A percentile compares a stretch with the other conserved stretches of the same genome.
phyloP scores from a whole-genome alignment of 1,284 basidiomycete species.

The Tylopilus sp. region DNA sequence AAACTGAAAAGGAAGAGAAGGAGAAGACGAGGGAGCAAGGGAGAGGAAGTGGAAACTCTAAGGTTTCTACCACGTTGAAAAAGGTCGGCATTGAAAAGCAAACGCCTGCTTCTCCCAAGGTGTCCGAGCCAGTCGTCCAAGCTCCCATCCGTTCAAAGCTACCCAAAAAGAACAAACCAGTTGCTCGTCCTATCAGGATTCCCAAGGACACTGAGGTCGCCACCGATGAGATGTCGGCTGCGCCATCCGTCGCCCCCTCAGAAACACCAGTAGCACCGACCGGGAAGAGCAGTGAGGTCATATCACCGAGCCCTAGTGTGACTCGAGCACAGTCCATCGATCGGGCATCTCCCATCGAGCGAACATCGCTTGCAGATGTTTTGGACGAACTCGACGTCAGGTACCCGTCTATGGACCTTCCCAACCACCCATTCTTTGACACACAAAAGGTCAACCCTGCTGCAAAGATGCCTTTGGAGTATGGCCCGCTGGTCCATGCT shows the following conservation, averaged over 20 bases:
- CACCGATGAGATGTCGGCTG: constrained; percentile 41
- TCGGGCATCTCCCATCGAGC: constrained; percentile 36
- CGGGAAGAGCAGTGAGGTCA: constrained; percentile 33
- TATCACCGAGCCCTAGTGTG: constrained; percentile 46
- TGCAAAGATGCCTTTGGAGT: constrained; percentile 72
- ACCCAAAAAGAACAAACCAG: constrained; percentile 74
- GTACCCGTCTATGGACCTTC: constrained; percentile 59
- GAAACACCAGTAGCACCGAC: constrained; percentile 41
- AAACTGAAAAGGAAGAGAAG: constrained; percentile 35
- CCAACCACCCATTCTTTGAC: constrained; percentile 72
- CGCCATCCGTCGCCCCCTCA: constrained; percentile 44
- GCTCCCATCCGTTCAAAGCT: constrained; percentile 72
- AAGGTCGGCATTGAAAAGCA: constrained; percentile 24
- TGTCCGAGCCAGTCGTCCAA: constrained; percentile 44
- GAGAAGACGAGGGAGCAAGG: constrained; percentile 31
- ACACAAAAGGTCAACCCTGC: constrained; percentile 62
- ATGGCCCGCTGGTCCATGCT: constrained; percentile 76
- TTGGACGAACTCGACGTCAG: constrained; percentile 61
- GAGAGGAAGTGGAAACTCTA: constrained; percentile 35
- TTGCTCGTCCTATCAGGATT: constrained; percentile 55
- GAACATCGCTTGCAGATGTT: constrained; percentile 55
- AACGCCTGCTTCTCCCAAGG: constrained; percentile 17
- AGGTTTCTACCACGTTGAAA: constrained; percentile 20
- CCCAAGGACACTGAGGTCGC: constrained; percentile 55
- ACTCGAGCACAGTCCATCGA: constrained; percentile 63